Conservation (phyloP, 2,329 filamentous ascomycete species). For the Alternaria infectoria region DNA sequence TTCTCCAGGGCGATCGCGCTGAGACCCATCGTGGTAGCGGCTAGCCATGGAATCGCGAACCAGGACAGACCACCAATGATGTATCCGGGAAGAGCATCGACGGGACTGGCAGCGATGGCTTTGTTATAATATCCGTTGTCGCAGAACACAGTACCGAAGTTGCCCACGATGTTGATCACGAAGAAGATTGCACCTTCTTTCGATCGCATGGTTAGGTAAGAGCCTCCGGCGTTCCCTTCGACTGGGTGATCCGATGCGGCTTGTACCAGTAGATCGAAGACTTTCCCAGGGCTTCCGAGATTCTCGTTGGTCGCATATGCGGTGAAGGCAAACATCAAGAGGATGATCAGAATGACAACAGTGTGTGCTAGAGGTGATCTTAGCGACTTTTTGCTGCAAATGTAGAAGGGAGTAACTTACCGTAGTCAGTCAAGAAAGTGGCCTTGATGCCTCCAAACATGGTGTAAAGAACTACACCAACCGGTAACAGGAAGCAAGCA, state of each 20-base stretch:
- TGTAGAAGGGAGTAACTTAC: background rate
- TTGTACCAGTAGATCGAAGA: conserved; percentile 78
- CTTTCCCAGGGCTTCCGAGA: conserved; percentile 75
- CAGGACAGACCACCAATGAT: conserved; percentile 84
- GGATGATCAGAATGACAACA: conserved; percentile 81
- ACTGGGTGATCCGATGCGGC: conserved; percentile 76
- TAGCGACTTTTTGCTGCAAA: background rate
- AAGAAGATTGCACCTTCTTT: conserved; percentile 87
- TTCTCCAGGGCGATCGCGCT: conserved; percentile 80
- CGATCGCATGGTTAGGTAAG: conserved; percentile 85
- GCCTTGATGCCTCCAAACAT: conserved; percentile 75
- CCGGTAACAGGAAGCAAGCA: conserved; percentile 81
- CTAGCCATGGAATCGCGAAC: conserved; percentile 93
- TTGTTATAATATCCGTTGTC: conserved; percentile 93
- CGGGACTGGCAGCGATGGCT: conserved; percentile 84
- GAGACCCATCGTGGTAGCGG: conserved; percentile 86
- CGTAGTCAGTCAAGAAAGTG: conserved; percentile 75
- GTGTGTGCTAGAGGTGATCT: conserved; percentile 66
- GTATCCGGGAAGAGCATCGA: conserved; percentile 86
- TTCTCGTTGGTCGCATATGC: conserved; percentile 76
- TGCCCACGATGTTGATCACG: conserved; percentile 86
- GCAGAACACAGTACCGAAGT: conserved; percentile 83
- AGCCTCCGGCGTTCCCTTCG: conserved; percentile 78
- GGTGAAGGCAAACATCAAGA: conserved; percentile 83
- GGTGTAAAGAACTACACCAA: conserved; percentile 83